Conservation (phyloP, 2,329 filamentous ascomycete genomes). For the Cladosporium sp. region DNA sequence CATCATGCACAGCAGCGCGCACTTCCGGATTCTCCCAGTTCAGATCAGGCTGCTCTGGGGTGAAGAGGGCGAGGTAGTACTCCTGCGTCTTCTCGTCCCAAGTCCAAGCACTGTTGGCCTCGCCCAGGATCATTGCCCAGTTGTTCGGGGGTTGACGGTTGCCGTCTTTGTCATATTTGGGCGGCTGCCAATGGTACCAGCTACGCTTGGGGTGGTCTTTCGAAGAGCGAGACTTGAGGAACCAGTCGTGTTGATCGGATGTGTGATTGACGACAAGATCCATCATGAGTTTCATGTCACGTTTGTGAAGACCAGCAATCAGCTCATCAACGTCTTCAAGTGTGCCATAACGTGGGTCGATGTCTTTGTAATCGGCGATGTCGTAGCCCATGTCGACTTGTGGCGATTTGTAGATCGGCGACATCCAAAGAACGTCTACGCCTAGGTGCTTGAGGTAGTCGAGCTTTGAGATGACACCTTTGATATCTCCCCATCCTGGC, state of each 20-base stretch:
- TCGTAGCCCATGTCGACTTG: constrained; percentile 54
- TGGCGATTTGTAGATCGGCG: constrained; percentile 54
- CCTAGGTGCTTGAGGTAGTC: constrained; percentile 62
- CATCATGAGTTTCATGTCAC: constrained; percentile 45
- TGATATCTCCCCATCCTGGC: constrained; percentile 60
- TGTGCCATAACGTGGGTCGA: constrained; percentile 46
- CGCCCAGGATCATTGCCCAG: constrained; percentile 38
- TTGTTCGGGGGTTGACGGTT: constrained; percentile 57
- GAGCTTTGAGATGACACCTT: constrained; percentile 60
- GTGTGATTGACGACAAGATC: constrained; percentile 28
- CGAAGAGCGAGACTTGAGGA: constrained; percentile 50
- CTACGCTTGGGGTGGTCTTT: constrained; percentile 52
- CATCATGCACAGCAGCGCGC: constrained; percentile 42
- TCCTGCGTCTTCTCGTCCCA: constrained; percentile 45
- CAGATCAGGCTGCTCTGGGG: constrained; percentile 44
- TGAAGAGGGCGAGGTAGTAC: constrained; percentile 47
- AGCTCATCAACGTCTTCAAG: constrained; percentile 44
- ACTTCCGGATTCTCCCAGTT: constrained; percentile 47
- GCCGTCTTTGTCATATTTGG: constrained; percentile 51
- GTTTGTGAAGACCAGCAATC: constrained; percentile 39
- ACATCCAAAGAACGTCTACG: constrained; percentile 63
- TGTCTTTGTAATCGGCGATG: constrained; percentile 44
- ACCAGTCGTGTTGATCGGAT: constrained; percentile 52
- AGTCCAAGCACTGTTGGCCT: constrained; percentile 39
- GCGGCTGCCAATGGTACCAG: constrained; percentile 64